phyloP scores from a whole-genome alignment of 2,329 filamentous ascomycete species.

The Sporothrix sp. region DNA sequence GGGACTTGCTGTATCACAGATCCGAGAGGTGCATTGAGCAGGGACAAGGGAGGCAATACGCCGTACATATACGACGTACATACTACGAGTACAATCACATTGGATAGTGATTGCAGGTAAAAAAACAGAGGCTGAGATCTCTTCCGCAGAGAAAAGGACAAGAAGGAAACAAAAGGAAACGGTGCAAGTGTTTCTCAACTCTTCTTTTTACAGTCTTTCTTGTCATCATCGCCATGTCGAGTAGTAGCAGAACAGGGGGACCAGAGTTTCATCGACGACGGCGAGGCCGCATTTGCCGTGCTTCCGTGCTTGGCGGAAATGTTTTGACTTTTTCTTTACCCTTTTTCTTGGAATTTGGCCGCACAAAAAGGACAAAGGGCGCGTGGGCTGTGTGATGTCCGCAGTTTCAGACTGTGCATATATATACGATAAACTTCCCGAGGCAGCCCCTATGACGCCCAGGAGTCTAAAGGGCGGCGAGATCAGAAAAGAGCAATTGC shows the following conservation, averaged over 20 bases:
- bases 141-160: not conserved
- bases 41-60: not conserved
- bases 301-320: slow-evolving; percentile 3
- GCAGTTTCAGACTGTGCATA: slow-evolving; percentile 11
- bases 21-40: not conserved
- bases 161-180: not conserved
- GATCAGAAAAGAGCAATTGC: not conserved
- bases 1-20: not conserved
- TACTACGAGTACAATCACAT: too few species aligned
- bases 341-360: too few species aligned
- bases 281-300: not conserved
- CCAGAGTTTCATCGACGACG: not conserved
- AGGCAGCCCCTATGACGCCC: not conserved
- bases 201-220: not conserved
- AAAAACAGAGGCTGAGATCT: not conserved
- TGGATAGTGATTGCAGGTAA: not conserved
- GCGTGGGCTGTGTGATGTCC: slow-evolving; percentile 2
- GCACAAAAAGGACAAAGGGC: not conserved
- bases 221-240: not conserved
- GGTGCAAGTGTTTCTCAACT: not conserved
- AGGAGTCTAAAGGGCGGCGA: not conserved
- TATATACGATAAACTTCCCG: slow-evolving; percentile 11
- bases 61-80: not conserved
- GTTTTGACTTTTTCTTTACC: not conserved
- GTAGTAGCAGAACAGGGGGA: not conserved